Evolutionary conservation across 768 basidiomycete genomes (phyloP), one percentile per base, ranked within the genome.

Genomic region (Cyclocybe aegerita): DNA sequence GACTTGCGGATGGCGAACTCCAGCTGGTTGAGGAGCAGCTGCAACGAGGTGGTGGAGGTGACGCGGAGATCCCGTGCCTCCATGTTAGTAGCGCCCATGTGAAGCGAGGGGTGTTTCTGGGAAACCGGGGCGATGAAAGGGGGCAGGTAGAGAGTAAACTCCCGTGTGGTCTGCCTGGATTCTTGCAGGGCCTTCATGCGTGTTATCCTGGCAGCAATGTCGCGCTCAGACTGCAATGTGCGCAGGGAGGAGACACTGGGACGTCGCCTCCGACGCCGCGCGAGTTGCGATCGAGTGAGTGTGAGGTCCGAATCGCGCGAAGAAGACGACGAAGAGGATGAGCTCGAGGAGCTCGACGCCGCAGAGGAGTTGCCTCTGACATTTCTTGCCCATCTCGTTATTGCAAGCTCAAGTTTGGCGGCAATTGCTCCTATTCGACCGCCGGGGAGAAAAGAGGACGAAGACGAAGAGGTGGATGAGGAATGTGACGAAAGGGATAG

Each of bases 91-190:
- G 40, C 10, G 34, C 44, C 48, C 17, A 44, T 46, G 17, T 45
- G 51, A 33, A 39, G 9, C 30, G 9, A 7, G 42, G 45, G 41
- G 23, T 38, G 48, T 34, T 53, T 41, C 12, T 46, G 46, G 7
- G 39, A 41, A 43, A 46, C 46, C 14, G 55, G 56, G 29, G 46
- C 46, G 9, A 62, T 55, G 11, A 57, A 61, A 31, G 74, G 76
- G n/a, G 80, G 86, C 17, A 79, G 70, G 63, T 83, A 90, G 39
- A 92, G 73, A 6, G 76, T 70, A 61, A 90, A 91, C 46, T 79
- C 77, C 52, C 88, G 77, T 36, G 82, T 78, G 45, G 82, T 69
- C 38, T 78, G 75, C 48, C 85, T 72, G 10, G 78, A 77, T 57
- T 81, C 76, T 55, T 83, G 81, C 9, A 85, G 74, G 16, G 85